Percentiles rank a stretch among this genome's conserved stretches.
These are phyloP conservation scores for Heliamphora exappendiculata DNA, from an alignment of 148 eudicot species.

Conservation along the genomic window DNA sequence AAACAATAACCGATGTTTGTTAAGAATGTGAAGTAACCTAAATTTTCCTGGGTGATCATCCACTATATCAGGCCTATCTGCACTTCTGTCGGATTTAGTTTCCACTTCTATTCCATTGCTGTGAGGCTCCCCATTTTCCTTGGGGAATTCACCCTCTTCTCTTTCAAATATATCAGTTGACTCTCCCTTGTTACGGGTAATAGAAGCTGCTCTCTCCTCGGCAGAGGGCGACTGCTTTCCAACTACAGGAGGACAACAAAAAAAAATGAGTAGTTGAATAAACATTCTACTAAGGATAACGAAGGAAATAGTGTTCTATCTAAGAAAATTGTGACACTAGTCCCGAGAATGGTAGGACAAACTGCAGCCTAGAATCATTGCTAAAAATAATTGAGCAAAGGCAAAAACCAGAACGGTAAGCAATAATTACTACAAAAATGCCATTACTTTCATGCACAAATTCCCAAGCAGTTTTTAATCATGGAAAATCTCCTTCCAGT, in stretches of 20 bases:
- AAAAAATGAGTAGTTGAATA: background rate
- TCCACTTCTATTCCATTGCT: constrained; percentile 52
- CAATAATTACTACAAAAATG: background rate
- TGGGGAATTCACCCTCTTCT: constrained; percentile 45
- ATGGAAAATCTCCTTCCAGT: constrained; percentile 7
- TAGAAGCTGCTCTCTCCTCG: constrained; percentile 23
- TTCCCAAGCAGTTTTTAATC: constrained; percentile 9
- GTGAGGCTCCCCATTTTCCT: constrained; percentile 61
- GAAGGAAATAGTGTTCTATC: background rate
- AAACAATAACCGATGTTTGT: constrained; percentile 11
- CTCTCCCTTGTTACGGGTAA: constrained; percentile 33
- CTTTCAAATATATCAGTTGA: constrained; percentile 36
- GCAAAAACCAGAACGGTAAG: background rate
- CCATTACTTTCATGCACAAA: background rate
- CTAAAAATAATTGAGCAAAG: background rate
- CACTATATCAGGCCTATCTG: constrained; percentile 52
- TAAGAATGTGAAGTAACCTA: constrained; percentile 41
- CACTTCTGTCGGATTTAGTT: constrained; percentile 34
- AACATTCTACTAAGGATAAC: background rate
- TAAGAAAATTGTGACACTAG: background rate
- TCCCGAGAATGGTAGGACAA: background rate
- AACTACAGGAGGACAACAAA: constrained; percentile 24
- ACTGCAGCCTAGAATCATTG: background rate
- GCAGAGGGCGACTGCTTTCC: constrained; percentile 36
- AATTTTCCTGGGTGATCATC: constrained; percentile 60